Evolutionary conservation across 108 stramenopile genomes (phyloP).

Genomic region (Bacterosira constricta): DNA sequence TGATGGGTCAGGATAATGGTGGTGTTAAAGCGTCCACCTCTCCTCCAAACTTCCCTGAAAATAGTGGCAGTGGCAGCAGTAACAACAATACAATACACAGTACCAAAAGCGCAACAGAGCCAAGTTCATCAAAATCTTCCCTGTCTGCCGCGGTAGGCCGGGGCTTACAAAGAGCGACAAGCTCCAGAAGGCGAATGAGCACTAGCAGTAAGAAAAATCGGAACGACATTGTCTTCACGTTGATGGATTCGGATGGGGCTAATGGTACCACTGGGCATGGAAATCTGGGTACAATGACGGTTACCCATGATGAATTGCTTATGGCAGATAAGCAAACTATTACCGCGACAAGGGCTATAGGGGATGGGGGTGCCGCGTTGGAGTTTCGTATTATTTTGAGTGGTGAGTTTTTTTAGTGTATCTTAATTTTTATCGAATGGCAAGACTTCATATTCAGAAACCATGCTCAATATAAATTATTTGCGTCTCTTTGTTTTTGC

Average conservation of each 20-base stretch:
- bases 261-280: slow-evolving; percentile 22
- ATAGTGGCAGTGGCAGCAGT: no score
- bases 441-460: no score
- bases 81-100: no score
- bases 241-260: slow-evolving; percentile 36
- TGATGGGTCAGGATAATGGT: slow-evolving; percentile 13
- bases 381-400: slow-evolving; percentile 49
- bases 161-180: background rate
- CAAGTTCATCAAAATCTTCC: background rate
- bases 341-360: slow-evolving; percentile 43
- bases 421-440: no score
- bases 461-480: no score
- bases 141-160: background rate
- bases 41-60: background rate
- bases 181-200: background rate
- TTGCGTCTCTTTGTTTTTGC: no score
- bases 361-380: slow-evolving; percentile 37
- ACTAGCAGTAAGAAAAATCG: no score
- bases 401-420: slow-evolving; percentile 8
- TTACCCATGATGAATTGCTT: slow-evolving; percentile 30
- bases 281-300: slow-evolving; percentile 35
- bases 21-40: slow-evolving; percentile 24
- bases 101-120: no score
- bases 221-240: slow-evolving; percentile 39
- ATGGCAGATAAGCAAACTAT: slow-evolving; percentile 38